Percentiles rank a stretch among this genome's conserved stretches.
phyloP scores from a whole-genome alignment of 129 eudicot genomes.

The carrot (Daucus carota) region DNA sequence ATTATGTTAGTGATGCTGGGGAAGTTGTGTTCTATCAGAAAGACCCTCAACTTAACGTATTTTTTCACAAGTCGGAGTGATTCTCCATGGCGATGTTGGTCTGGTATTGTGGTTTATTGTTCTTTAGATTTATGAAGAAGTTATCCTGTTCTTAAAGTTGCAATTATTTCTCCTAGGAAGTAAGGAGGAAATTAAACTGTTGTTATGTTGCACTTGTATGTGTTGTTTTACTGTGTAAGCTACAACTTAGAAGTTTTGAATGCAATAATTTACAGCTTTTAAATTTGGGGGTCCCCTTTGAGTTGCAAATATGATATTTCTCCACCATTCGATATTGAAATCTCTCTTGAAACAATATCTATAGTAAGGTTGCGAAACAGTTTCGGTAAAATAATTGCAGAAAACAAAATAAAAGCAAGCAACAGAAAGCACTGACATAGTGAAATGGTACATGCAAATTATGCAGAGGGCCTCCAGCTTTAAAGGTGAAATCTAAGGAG shows the following conservation, averaged over 20 bases:
- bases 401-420: not conserved
- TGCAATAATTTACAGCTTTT: no score
- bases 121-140: not conserved
- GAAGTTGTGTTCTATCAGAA: constrained; percentile 69
- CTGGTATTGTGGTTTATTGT: not conserved
- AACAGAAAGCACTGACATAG: not conserved
- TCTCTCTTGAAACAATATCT: no score
- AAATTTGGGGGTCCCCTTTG: no score
- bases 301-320: no score
- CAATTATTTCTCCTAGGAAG: not conserved
- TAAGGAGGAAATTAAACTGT: not conserved
- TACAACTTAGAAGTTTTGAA: no score
- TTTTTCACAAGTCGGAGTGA: not conserved
- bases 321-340: no score
- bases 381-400: not conserved
- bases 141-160: not conserved
- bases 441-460: not conserved
- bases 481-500: not conserved
- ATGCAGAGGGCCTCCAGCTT: not conserved
- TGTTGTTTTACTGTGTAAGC: not conserved
- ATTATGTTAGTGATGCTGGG: constrained; percentile 68
- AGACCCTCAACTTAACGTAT: constrained; percentile 21
- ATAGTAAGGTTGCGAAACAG: no score
- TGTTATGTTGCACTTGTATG: not conserved
- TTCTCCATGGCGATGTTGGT: not conserved